A percentile compares a stretch with the other conserved stretches of the same genome.
Conservation (phyloP, 768 basidiomycete species). For the Punctularia strigosozonata region DNA sequence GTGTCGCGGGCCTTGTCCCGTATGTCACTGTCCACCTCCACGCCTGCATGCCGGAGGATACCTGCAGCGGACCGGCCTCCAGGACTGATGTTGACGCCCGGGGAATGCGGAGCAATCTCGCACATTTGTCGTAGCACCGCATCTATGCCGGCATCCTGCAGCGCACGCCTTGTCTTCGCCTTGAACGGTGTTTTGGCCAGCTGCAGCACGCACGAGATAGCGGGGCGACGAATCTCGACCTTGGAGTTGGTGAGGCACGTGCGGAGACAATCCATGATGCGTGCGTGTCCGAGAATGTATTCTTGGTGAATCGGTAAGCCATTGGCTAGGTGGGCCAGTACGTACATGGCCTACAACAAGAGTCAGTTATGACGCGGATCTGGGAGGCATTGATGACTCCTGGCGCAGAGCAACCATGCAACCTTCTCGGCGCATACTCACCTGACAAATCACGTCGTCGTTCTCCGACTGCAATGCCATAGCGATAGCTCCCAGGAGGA, state of each 20-base stretch:
- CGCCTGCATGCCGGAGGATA: constrained; percentile 21
- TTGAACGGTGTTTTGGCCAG: constrained; percentile 39
- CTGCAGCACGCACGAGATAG: constrained; percentile 46
- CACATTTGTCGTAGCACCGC: constrained; percentile 29
- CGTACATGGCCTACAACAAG: constrained; percentile 34
- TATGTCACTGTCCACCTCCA: constrained; percentile 53
- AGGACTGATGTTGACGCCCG: constrained; percentile 17
- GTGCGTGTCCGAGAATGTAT: constrained; percentile 36
- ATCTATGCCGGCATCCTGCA: constrained; percentile 34
- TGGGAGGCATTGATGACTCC: background rate
- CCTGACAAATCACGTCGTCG: constrained; percentile 45
- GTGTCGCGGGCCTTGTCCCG: constrained; percentile 43
- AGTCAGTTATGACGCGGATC: background rate
- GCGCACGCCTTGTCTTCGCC: constrained; percentile 21
- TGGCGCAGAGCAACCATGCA: no score
- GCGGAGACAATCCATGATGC: constrained; percentile 43
- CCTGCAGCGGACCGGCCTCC: constrained; percentile 14
- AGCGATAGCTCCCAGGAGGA: constrained; percentile 34
- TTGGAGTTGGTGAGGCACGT: constrained; percentile 47
- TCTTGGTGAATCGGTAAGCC: constrained; percentile 37
- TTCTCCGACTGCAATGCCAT: constrained; percentile 36
- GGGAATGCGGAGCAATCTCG: constrained; percentile 28
- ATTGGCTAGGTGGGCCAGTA: constrained; percentile 62
- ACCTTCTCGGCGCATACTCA: no score
- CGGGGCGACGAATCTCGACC: constrained; percentile 46